A percentile compares a stretch with the other conserved stretches of the same genome.
phyloP scores from a whole-genome alignment of 2,329 filamentous ascomycete species.

The Fusarium sp. region DNA sequence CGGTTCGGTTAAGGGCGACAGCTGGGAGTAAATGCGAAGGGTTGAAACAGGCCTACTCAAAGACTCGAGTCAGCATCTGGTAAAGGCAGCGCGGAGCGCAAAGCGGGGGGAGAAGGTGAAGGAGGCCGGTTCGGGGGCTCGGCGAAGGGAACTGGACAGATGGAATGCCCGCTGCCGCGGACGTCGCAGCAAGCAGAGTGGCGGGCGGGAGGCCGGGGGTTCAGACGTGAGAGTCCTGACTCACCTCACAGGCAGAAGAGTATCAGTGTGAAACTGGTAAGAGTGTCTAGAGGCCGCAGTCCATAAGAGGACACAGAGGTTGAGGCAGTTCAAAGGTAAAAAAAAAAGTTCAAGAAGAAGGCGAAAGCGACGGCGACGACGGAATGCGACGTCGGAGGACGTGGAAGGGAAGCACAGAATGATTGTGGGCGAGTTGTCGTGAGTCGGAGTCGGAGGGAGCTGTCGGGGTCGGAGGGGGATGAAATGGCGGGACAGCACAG shows the following conservation, averaged over 20 bases:
- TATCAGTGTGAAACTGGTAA: constrained; percentile 13
- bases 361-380: constrained; percentile 1
- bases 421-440: constrained; percentile 40
- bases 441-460: constrained; percentile 41
- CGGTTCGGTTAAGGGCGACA: constrained; percentile 32
- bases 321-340: neutral
- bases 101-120: constrained; percentile 27
- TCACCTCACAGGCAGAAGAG: constrained; percentile 38
- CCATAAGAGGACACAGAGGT: constrained; percentile 35
- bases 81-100: constrained; percentile 21
- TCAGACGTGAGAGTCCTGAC: constrained; percentile 32
- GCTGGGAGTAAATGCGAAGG: constrained; percentile 28
- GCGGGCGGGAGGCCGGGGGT: constrained; percentile 27
- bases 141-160: constrained; percentile 37
- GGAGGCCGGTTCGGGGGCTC: constrained; percentile 24
- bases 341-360: neutral
- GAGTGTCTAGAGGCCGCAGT: constrained; percentile 15
- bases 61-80: constrained; percentile 36
- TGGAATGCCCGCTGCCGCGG: constrained; percentile 34
- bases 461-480: constrained; percentile 40
- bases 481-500: constrained; percentile 45
- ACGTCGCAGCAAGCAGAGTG: constrained; percentile 36
- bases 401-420: constrained; percentile 37
- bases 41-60: constrained; percentile 29
- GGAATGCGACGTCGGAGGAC: constrained; percentile 26